phyloP scores from a whole-genome alignment of 768 basidiomycete genomes.

The Leccinum olivaceopallidum region DNA sequence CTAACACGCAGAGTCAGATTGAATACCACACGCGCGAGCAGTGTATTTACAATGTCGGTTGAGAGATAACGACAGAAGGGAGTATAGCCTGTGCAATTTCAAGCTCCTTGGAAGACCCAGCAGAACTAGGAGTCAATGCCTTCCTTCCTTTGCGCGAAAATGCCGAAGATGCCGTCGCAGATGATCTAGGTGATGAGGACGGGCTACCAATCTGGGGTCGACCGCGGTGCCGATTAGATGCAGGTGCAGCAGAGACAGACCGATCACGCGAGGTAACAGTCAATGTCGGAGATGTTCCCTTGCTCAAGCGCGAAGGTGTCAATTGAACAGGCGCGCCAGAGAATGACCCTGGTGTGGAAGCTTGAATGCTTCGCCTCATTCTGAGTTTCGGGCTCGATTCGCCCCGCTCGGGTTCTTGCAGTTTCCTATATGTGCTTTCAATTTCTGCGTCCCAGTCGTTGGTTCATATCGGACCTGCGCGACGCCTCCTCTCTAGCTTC shows the following conservation, averaged over 20 bases:
- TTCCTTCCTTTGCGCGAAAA: slow-evolving; percentile 9
- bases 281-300: slow-evolving; percentile 16
- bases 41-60: slow-evolving; percentile 23
- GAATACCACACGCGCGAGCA: not conserved
- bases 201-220: slow-evolving; percentile 6
- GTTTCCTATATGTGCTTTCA: slow-evolving; percentile 16
- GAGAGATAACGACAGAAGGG: slow-evolving; percentile 22
- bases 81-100: slow-evolving; percentile 3
- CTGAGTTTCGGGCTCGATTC: slow-evolving; percentile 25
- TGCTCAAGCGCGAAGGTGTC: slow-evolving; percentile 7
- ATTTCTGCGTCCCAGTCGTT: slow-evolving; percentile 31
- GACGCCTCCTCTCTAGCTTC: slow-evolving; percentile 34
- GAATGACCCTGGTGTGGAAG: slow-evolving; percentile 12
- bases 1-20: slow-evolving; percentile 15
- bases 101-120: slow-evolving; percentile 13
- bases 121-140: slow-evolving; percentile 11
- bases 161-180: not conserved
- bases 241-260: slow-evolving; percentile 15
- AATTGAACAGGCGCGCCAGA: not conserved
- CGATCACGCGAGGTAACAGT: slow-evolving; percentile 11
- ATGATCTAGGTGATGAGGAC: slow-evolving; percentile 15
- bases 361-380: slow-evolving; percentile 15
- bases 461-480: slow-evolving; percentile 9
- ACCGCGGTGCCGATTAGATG: slow-evolving; percentile 7
- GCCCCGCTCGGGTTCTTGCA: slow-evolving; percentile 30